Conservation (phyloP, 2,329 filamentous ascomycete genomes). For the Claviceps digitariae region DNA sequence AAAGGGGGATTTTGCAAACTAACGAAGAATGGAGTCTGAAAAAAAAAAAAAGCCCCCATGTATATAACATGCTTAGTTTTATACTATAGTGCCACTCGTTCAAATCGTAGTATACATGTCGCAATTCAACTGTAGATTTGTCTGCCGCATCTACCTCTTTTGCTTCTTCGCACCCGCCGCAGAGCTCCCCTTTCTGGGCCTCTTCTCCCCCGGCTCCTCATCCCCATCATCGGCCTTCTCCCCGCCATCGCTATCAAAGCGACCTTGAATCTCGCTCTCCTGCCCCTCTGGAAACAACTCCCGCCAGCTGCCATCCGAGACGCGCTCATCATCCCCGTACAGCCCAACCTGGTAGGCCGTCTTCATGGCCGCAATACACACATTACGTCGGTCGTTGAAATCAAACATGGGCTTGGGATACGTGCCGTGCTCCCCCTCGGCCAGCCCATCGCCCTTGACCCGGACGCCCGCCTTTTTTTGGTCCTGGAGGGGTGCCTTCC, state of each 20-base stretch:
- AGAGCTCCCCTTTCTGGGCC: slow-evolving; percentile 8
- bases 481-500: slow-evolving; percentile 56
- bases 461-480: slow-evolving; percentile 55
- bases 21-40: no score
- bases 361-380: slow-evolving; percentile 58
- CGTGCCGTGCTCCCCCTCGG: slow-evolving; percentile 27
- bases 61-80: no score
- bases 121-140: background rate
- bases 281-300: slow-evolving; percentile 26
- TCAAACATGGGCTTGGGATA: slow-evolving; percentile 73
- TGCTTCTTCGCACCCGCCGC: slow-evolving; percentile 13
- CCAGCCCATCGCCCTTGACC: slow-evolving; percentile 40
- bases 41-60: no score
- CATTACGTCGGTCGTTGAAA: slow-evolving; percentile 46
- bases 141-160: slow-evolving; percentile 7
- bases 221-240: slow-evolving; percentile 20
- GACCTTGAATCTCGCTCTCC: slow-evolving; percentile 27
- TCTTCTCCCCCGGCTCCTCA: slow-evolving; percentile 8
- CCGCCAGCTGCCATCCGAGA: slow-evolving; percentile 46
- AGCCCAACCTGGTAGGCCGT: slow-evolving; percentile 52
- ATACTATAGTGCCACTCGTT: no score
- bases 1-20: no score
- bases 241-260: slow-evolving; percentile 20
- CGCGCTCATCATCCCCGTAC: slow-evolving; percentile 47
- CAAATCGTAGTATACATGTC: no score